These are phyloP conservation scores for Ogataea kodamae DNA, from an alignment of 805 yeast genomes.

Conservation along the genomic window DNA sequence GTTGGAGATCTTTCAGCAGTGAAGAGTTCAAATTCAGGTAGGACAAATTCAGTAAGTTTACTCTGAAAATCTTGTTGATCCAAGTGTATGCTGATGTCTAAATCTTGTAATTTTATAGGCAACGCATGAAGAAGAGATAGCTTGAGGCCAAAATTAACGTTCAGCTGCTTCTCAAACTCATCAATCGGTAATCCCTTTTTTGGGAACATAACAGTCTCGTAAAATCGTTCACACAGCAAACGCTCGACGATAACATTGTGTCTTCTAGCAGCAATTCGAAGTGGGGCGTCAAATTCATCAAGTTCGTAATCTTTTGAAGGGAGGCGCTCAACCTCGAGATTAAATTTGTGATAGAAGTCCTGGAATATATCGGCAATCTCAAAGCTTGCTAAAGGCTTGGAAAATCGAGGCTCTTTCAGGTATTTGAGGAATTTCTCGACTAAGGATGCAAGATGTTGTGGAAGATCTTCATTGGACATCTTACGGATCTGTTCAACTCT, in stretches of 20 bases:
- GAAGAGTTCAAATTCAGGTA: constrained; percentile 32
- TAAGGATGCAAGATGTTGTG: constrained; percentile 22
- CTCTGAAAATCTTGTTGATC: constrained; percentile 24
- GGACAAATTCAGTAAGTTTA: constrained; percentile 22
- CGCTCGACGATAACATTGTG: constrained; percentile 32
- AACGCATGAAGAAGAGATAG: constrained; percentile 25
- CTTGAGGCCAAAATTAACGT: constrained; percentile 27
- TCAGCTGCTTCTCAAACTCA: constrained; percentile 28
- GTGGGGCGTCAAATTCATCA: constrained; percentile 19
- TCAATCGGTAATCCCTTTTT: constrained; percentile 29
- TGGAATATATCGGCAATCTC: constrained; percentile 36
- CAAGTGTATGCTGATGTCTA: constrained; percentile 31
- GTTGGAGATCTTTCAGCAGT: constrained; percentile 35
- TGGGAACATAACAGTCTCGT: constrained; percentile 33
- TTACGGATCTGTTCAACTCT: no score
- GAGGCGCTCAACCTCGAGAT: constrained; percentile 18
- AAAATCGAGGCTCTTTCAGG: constrained; percentile 35
- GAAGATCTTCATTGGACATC: constrained; percentile 26
- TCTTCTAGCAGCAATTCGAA: constrained; percentile 18
- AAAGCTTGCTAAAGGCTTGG: constrained; percentile 33
- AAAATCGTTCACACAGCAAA: constrained; percentile 33
- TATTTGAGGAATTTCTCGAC: constrained; percentile 30
- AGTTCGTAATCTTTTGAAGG: constrained; percentile 24
- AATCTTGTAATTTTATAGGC: constrained; percentile 22
- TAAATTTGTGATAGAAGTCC: constrained; percentile 31